Evolutionary conservation across 768 basidiomycete species (phyloP).

Genomic region (Xerocomellus amylosporus): DNA sequence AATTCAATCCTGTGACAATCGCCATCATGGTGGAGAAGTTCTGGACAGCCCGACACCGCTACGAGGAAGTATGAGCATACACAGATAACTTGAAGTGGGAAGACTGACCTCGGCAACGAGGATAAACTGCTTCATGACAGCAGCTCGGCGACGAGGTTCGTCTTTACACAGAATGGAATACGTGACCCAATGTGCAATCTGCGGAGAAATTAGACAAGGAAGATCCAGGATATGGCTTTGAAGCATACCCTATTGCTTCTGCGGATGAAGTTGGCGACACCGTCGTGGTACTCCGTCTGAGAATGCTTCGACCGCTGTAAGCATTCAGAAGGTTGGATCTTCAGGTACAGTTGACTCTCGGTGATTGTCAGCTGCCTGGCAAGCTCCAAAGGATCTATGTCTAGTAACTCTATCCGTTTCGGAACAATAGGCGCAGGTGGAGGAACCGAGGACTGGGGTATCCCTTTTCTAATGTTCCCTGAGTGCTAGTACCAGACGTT

Average conservation of each 20-base stretch:
- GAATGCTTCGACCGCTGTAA: constrained; percentile 53
- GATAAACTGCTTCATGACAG: constrained; percentile 66
- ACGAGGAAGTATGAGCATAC: constrained; percentile 6
- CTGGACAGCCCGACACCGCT: constrained; percentile 61
- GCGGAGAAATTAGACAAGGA: not conserved
- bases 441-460: constrained; percentile 34
- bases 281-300: constrained; percentile 42
- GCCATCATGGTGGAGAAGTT: constrained; percentile 71
- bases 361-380: constrained; percentile 67
- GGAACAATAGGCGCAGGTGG: constrained; percentile 51
- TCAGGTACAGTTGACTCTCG: constrained; percentile 57
- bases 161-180: constrained; percentile 54
- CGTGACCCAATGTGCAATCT: constrained; percentile 62
- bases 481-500: constrained; percentile 21
- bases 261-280: constrained; percentile 56
- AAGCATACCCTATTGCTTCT: constrained; percentile 50
- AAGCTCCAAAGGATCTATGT: constrained; percentile 62
- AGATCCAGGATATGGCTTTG: not conserved
- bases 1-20: constrained; percentile 64
- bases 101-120: constrained; percentile 56
- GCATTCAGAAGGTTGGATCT: constrained; percentile 61
- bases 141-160: constrained; percentile 58
- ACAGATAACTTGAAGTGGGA: not conserved
- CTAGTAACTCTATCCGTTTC: constrained; percentile 50
- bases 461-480: constrained; percentile 37